Evolutionary conservation across 768 basidiomycete genomes (phyloP).

Genomic region (Lactarius sp.): DNA sequence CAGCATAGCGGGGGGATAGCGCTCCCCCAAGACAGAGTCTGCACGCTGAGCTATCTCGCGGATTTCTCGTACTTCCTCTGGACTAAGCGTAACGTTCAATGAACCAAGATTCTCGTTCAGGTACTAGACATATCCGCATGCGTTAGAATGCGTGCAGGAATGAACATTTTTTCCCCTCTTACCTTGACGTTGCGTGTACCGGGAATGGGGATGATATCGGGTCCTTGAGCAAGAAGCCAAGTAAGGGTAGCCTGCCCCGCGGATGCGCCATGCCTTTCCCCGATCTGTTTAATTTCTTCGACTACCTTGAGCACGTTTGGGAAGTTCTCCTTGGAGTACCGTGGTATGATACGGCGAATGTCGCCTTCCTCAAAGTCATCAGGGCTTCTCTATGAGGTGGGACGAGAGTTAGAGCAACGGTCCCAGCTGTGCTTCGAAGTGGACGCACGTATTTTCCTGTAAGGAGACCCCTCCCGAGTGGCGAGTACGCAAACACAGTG

Average conservation of each 20-base stretch:
- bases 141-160: background rate
- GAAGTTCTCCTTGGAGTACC: constrained; percentile 41
- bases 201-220: constrained; percentile 45
- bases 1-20: constrained; percentile 6
- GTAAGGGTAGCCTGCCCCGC: constrained; percentile 47
- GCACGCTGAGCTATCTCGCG: constrained; percentile 14
- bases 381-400: constrained; percentile 32
- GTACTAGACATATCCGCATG: background rate
- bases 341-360: constrained; percentile 35
- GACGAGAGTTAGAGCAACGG: background rate
- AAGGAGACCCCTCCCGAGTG: constrained; percentile 45
- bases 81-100: constrained; percentile 14
- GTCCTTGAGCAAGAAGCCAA: constrained; percentile 45
- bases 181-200: constrained; percentile 41
- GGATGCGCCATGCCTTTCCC: constrained; percentile 37
- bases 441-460: constrained; percentile 41
- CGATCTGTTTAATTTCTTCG: constrained; percentile 35
- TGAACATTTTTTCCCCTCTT: background rate
- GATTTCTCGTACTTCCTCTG: constrained; percentile 15
- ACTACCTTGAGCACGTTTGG: constrained; percentile 41
- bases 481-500: constrained; percentile 41
- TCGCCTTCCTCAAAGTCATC: constrained; percentile 41
- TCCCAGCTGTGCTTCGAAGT: background rate
- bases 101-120: constrained; percentile 19
- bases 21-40: constrained; percentile 18